phyloP scores from a whole-genome alignment of 768 basidiomycete species.

The Termitomyces sp. region DNA sequence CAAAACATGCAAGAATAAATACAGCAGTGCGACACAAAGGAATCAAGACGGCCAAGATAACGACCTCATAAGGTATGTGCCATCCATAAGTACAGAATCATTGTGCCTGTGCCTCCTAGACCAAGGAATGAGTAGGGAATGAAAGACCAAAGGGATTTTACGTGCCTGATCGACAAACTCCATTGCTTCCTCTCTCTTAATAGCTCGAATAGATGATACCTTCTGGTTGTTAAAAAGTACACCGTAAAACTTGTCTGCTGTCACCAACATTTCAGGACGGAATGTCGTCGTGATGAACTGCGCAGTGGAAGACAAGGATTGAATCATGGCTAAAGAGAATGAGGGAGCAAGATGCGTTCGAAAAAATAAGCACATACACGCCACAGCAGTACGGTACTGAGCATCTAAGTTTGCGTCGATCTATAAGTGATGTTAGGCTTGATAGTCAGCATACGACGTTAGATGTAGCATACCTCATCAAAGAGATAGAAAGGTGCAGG shows the following conservation, averaged over 20 bases:
- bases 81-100: background rate
- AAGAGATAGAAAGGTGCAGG: conserved; percentile 99
- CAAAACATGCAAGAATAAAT: conserved; percentile 2
- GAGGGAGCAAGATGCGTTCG: background rate
- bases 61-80: background rate
- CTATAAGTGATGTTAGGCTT: conserved; percentile 28
- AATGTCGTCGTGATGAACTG: conserved; percentile 99
- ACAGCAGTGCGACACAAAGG: background rate
- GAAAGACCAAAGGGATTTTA: background rate
- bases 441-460: background rate
- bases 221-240: conserved; percentile 96
- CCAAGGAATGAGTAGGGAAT: background rate
- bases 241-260: conserved; percentile 96
- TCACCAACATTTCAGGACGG: conserved; percentile 94
- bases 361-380: conserved; percentile 52
- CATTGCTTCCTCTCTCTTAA: conserved; percentile 87
- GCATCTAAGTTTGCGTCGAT: conserved; percentile 98
- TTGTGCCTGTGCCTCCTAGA: conserved; percentile 3
- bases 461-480: conserved; percentile 63
- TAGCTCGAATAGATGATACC: conserved; percentile 83
- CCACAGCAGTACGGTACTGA: conserved; percentile 95
- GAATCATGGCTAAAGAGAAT: conserved; percentile 77
- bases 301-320: conserved; percentile 79
- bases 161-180: conserved; percentile 86
- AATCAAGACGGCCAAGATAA: background rate